phyloP scores from a whole-genome alignment of 768 basidiomycete species.

The Baorangia bicolor region DNA sequence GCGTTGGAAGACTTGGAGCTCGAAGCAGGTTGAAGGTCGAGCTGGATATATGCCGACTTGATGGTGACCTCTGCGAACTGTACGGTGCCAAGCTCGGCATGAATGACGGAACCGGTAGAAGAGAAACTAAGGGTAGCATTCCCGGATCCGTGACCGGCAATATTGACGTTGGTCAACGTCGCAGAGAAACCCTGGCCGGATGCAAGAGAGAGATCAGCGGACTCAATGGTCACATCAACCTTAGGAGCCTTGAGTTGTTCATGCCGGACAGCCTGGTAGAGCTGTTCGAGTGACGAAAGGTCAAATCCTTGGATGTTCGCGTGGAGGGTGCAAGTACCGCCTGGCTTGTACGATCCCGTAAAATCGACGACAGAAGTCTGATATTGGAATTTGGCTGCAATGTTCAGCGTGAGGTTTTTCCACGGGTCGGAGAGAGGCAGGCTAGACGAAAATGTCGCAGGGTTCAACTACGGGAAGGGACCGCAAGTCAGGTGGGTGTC shows the following conservation, averaged over 20 bases:
- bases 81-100: neutral
- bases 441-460: neutral
- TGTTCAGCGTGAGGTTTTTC: neutral
- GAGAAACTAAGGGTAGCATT: neutral
- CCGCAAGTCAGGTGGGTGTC: neutral
- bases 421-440: neutral
- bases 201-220: neutral
- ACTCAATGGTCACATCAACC: slow-evolving; percentile 3
- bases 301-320: neutral
- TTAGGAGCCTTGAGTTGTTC: neutral
- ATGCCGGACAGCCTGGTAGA: neutral
- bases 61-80: neutral
- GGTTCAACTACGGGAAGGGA: neutral
- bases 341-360: neutral
- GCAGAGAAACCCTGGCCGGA: slow-evolving; percentile 2
- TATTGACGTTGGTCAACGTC: neutral
- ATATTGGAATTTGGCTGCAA: neutral
- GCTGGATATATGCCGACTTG: neutral
- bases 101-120: neutral
- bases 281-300: neutral
- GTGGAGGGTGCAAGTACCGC: neutral
- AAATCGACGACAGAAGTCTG: neutral
- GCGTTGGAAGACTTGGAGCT: neutral
- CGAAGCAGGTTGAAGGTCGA: slow-evolving; percentile 4
- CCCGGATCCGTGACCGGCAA: neutral